Evolutionary conservation across 352 stramenopile genomes (phyloP), one percentile per base, ranked within the genome.

Genomic region (Globisporangium sylvaticum): DNA sequence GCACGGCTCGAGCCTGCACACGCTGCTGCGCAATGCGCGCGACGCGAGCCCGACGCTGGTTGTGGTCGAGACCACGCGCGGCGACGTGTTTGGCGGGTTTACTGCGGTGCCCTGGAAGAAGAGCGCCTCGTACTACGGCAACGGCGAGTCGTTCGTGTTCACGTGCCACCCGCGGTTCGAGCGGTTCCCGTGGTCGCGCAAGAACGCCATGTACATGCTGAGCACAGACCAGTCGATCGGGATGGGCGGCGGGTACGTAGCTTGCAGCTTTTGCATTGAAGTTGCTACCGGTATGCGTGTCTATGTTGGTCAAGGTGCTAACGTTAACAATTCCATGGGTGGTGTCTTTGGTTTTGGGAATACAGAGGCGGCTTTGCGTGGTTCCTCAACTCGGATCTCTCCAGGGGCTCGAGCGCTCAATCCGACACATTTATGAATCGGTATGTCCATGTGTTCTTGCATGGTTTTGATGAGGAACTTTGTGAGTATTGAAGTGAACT

Each of bases 91-190:
- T 68, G 84, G 84, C 27, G 84, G 78, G 12, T 92, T 90, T 53
- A 67, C 64, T 12, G 72, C 78, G 4, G 73, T 77, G 44, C 56
- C 75, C 32, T 92, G 84, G 84, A 62, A 73, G 5, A 69, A 68
- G 6, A 80, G 77, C 15, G 52, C 67, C 10, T 90, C 81, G 22
- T 92, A 91, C 68, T 92, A 92, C 31, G 84, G 84, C 59, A 80
- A 74, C 9, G 84, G 84, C 52, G 80, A 92, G 68, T 81, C 78
- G 12, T 92, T 91, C 63, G 81, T 92, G 44, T 92, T 92, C 58
- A 84, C 82, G 12, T 86, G 75, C 42, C 73, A 81, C 18, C 76
- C 84, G 1, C 68, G 68, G 39, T 92, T 89, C 60, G 79, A 90
- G 61, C 68, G 73, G 18, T 91, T 89, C 57, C 68, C 65, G 15